Evolutionary conservation across 2,329 filamentous ascomycete genomes (phyloP).

Genomic region (Exophiala bonariae): DNA sequence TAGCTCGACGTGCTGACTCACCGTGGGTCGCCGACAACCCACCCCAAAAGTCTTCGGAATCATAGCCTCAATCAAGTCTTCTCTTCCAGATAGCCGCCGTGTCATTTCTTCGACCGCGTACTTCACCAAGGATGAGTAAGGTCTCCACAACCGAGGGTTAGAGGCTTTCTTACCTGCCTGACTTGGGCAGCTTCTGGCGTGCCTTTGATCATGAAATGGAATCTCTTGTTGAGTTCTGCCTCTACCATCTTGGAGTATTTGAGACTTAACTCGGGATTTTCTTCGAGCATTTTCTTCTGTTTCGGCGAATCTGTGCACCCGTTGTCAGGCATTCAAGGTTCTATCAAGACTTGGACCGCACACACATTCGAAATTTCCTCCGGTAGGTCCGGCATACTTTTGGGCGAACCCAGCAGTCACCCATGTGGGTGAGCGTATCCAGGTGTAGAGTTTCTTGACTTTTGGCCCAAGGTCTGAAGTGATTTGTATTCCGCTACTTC

Average conservation of each 20-base stretch:
- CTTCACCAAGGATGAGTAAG: slow-evolving; percentile 28
- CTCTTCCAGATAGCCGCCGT: slow-evolving; percentile 30
- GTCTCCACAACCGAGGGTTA: slow-evolving; percentile 23
- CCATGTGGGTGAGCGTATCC: slow-evolving; percentile 18
- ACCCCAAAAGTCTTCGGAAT: slow-evolving; percentile 44
- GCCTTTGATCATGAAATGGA: slow-evolving; percentile 34
- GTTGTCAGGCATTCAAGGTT: too few relatives aligned
- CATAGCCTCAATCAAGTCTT: slow-evolving; percentile 42
- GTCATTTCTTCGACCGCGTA: slow-evolving; percentile 13
- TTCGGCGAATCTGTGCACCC: slow-evolving; percentile 12
- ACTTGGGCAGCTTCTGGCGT: slow-evolving; percentile 1
- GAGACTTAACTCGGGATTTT: slow-evolving; percentile 21
- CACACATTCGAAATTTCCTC: slow-evolving; percentile 14
- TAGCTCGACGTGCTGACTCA: too few relatives aligned
- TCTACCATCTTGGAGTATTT: slow-evolving; percentile 50
- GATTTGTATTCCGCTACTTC: slow-evolving; percentile 57
- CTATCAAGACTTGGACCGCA: slow-evolving; percentile 23
- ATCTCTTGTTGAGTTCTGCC: slow-evolving; percentile 52
- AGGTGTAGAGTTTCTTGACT: slow-evolving; percentile 28
- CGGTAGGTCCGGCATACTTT: slow-evolving; percentile 10
- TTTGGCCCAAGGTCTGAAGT: slow-evolving; percentile 48
- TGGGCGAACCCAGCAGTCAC: slow-evolving; percentile 16
- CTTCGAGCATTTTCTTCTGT: slow-evolving; percentile 13
- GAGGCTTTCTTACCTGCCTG: not conserved
- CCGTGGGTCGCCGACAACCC: slow-evolving; percentile 41